Evolutionary conservation across 2,329 filamentous ascomycete genomes (phyloP).

Genomic region (Eutypa lata): DNA sequence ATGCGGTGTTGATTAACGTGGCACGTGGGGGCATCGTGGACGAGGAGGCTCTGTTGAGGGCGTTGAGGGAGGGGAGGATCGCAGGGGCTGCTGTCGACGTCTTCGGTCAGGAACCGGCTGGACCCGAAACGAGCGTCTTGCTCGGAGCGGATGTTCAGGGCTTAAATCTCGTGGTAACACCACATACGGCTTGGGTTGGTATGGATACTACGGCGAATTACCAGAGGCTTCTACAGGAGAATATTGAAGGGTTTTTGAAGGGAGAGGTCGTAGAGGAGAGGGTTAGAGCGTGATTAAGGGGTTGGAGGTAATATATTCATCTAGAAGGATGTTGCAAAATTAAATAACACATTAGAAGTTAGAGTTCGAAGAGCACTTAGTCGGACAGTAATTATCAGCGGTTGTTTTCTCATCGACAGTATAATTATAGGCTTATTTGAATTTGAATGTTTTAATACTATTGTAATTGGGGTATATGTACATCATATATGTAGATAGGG

Average conservation of each 20-base stretch:
- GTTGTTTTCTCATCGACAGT: no score
- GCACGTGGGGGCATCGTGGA: slow-evolving; percentile 28
- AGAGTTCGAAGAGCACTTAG: no score
- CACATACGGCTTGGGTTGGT: slow-evolving; percentile 1
- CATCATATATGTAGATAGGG: no score
- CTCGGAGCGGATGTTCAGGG: slow-evolving; percentile 4
- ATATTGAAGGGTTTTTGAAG: background rate
- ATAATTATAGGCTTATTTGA: no score
- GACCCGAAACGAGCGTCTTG: slow-evolving; percentile 8
- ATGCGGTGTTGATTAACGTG: slow-evolving; percentile 25
- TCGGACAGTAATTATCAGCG: no score
- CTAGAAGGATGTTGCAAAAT: no score
- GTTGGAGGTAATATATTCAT: no score
- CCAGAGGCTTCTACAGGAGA: background rate
- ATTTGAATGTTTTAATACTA: no score
- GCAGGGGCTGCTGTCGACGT: slow-evolving; percentile 29
- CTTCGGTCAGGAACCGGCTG: slow-evolving; percentile 25
- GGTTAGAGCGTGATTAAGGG: background rate
- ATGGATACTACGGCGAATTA: background rate
- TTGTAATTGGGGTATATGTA: no score
- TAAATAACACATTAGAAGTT: no score
- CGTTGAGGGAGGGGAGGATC: slow-evolving; percentile 22
- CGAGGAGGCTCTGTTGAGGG: slow-evolving; percentile 24
- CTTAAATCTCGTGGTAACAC: background rate
- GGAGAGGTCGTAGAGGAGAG: background rate